Evolutionary conservation across 352 stramenopile genomes (phyloP).

Genomic region (Globisporangium mamillatum): DNA sequence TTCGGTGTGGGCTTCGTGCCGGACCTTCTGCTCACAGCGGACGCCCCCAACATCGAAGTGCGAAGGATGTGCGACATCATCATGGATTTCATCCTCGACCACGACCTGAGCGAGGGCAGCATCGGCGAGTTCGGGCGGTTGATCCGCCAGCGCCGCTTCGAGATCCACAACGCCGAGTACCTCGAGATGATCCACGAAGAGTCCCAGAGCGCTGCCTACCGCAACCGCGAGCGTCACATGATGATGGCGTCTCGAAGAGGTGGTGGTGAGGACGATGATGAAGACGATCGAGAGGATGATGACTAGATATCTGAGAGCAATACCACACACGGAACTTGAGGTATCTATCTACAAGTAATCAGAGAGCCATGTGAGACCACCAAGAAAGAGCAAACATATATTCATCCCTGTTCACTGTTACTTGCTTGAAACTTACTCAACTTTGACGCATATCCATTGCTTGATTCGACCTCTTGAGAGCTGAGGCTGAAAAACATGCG

Average conservation of each 20-base stretch:
- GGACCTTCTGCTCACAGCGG: conserved; percentile 71
- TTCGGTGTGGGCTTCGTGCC: conserved; percentile 73
- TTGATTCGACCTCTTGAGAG: background rate
- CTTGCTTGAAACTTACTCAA: background rate
- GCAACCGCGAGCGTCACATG: conserved; percentile 15
- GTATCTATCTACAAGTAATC: background rate
- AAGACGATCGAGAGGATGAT: background rate
- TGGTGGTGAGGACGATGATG: background rate
- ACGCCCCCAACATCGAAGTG: conserved; percentile 79
- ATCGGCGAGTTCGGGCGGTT: conserved; percentile 75
- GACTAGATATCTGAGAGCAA: background rate
- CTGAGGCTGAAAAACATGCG: background rate
- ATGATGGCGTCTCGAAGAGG: conserved; percentile 7
- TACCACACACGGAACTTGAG: background rate
- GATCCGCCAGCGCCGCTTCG: conserved; percentile 79
- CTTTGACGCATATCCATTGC: background rate
- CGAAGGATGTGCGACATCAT: conserved; percentile 84
- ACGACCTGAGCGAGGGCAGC: conserved; percentile 57
- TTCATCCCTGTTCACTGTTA: background rate
- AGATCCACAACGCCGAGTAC: conserved; percentile 88
- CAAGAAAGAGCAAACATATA: background rate
- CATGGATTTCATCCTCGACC: conserved; percentile 83
- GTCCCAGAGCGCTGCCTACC: conserved; percentile 26
- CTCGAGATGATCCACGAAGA: conserved; percentile 80
- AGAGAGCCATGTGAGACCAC: background rate